phyloP scores from a whole-genome alignment of 2,329 filamentous ascomycete species.

The Beauveria caledonica region DNA sequence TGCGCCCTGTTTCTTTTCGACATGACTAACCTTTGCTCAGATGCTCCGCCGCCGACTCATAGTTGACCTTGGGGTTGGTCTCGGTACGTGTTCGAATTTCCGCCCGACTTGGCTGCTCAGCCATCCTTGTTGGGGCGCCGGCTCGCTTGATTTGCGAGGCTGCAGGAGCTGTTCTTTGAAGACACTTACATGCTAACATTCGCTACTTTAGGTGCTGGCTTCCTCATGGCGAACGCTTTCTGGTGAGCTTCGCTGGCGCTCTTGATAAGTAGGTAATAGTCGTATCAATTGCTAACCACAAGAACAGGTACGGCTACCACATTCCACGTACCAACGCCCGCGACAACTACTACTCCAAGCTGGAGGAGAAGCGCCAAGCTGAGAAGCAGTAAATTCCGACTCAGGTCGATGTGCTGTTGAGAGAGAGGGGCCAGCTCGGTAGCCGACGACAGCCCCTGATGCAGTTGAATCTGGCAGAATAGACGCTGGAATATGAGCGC shows the following conservation, averaged over 20 bases:
- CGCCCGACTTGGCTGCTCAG: not conserved
- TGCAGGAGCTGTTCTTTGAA: not conserved
- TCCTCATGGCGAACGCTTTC: constrained; percentile 46
- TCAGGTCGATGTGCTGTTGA: not conserved
- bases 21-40: constrained; percentile 32
- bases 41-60: constrained; percentile 54
- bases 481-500: not conserved
- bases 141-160: not conserved
- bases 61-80: constrained; percentile 45
- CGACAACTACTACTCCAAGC: constrained; percentile 50
- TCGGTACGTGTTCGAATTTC: constrained; percentile 39
- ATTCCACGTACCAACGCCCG: constrained; percentile 50
- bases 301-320: constrained; percentile 52
- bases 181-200: not conserved
- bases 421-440: not conserved
- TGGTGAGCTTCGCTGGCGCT: constrained; percentile 35
- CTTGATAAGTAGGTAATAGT: not conserved
- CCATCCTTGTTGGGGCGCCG: not conserved
- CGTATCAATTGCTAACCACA: constrained; percentile 7
- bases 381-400: constrained; percentile 18
- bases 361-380: constrained; percentile 47
- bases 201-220: constrained; percentile 39
- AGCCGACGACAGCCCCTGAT: not conserved
- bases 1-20: not conserved
- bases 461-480: not conserved